A percentile compares a stretch with the other conserved stretches of the same genome.
Evolutionary conservation across 1,139 yeast species (phyloP).

Genomic region (Lodderomyces theae): DNA sequence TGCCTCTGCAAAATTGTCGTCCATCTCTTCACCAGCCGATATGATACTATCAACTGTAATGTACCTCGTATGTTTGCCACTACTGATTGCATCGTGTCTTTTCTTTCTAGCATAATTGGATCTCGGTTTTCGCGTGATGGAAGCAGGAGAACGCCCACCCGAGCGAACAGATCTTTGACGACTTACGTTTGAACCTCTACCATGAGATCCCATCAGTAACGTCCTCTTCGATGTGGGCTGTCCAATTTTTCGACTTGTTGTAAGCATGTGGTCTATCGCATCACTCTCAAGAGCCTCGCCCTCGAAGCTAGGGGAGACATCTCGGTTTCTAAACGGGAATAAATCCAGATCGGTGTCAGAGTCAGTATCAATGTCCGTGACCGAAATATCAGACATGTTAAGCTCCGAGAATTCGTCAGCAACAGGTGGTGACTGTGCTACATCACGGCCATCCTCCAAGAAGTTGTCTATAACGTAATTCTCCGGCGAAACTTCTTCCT

Average conservation of each 20-base stretch:
- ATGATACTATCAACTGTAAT: neutral
- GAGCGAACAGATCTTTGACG: too few species aligned
- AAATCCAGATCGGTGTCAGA: slow-evolving; percentile 9
- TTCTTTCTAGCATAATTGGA: neutral
- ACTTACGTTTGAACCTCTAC: too few species aligned
- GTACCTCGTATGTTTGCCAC: neutral
- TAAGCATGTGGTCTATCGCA: slow-evolving; percentile 1
- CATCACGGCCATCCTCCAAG: neutral
- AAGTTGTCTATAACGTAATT: neutral
- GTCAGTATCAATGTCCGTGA: neutral
- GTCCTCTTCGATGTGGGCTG: too few species aligned
- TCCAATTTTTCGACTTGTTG: too few species aligned
- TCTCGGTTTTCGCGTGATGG: neutral
- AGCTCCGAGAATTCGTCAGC: slow-evolving; percentile 2
- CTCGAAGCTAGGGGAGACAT: neutral
- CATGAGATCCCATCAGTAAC: too few species aligned
- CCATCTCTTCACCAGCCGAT: neutral
- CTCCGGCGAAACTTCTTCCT: neutral
- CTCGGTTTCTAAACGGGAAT: neutral
- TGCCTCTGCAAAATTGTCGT: neutral
- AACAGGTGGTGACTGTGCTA: neutral
- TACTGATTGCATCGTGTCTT: neutral
- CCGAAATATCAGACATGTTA: slow-evolving; percentile 5
- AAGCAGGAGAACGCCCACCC: too few species aligned
- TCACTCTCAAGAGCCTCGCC: slow-evolving; percentile 1